A percentile compares a stretch with the other conserved stretches of the same genome.
Evolutionary conservation across 2,329 filamentous ascomycete genomes (phyloP).

Genomic region (Aspergillus candidus): DNA sequence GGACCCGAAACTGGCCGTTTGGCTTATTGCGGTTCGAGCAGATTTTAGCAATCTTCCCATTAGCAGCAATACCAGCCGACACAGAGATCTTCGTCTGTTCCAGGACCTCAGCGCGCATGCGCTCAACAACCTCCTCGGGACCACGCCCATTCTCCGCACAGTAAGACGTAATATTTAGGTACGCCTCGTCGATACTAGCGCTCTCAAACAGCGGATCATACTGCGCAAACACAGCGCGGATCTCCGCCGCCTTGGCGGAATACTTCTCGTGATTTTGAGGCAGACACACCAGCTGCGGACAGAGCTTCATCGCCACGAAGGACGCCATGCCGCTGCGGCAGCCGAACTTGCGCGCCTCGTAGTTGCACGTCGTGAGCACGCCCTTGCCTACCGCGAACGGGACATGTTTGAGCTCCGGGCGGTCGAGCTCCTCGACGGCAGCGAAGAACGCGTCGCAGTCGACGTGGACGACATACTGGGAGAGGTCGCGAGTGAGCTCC

Average conservation of each 20-base stretch:
- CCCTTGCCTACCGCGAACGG: slow-evolving; percentile 86
- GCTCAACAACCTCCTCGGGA: slow-evolving; percentile 67
- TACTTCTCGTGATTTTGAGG: slow-evolving; percentile 90
- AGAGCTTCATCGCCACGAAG: slow-evolving; percentile 92
- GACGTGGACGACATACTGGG: slow-evolving; percentile 80
- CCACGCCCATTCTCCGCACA: slow-evolving; percentile 62
- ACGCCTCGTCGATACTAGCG: slow-evolving; percentile 93
- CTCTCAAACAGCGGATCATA: slow-evolving; percentile 91
- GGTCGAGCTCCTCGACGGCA: slow-evolving; percentile 78
- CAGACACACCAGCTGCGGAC: slow-evolving; percentile 74
- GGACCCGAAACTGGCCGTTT: slow-evolving; percentile 79
- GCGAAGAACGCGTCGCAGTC: slow-evolving; percentile 98
- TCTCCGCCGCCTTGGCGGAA: slow-evolving; percentile 78
- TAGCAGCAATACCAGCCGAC: slow-evolving; percentile 89
- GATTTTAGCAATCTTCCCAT: slow-evolving; percentile 90
- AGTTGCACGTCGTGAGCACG: slow-evolving; percentile 72
- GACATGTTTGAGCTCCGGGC: slow-evolving; percentile 75
- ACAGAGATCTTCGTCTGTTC: slow-evolving; percentile 77
- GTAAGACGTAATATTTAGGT: slow-evolving; percentile 88
- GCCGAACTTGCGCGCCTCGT: slow-evolving; percentile 81
- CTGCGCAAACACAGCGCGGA: slow-evolving; percentile 71
- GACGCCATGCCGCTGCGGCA: slow-evolving; percentile 92
- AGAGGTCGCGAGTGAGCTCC: slow-evolving; percentile 71
- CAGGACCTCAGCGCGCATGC: slow-evolving; percentile 71
- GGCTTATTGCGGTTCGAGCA: slow-evolving; percentile 95